These are phyloP conservation scores for Oryza glumipatula DNA, from an alignment of 176 grass and related monocot species.

Conservation along the genomic window DNA sequence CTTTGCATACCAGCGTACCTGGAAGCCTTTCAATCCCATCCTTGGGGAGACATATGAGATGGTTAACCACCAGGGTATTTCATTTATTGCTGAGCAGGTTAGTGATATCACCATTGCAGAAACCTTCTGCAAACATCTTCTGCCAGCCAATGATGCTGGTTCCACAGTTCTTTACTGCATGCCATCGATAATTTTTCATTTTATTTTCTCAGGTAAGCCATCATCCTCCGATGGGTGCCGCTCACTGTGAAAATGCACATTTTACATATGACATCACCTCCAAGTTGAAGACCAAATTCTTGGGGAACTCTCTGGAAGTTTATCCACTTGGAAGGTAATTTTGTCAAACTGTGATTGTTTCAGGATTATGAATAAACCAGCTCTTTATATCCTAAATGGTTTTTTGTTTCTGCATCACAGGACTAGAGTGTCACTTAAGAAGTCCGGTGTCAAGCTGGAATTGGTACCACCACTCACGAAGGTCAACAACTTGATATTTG, in stretches of 20 bases:
- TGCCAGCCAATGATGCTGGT: conserved; percentile 8
- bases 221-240: conserved; percentile 95
- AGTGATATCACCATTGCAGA: conserved; percentile 26
- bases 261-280: conserved; percentile 97
- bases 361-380: neutral
- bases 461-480: conserved; percentile 84
- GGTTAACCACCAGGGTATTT: conserved; percentile 81
- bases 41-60: conserved; percentile 97
- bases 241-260: conserved; percentile 89
- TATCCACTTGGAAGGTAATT: conserved; percentile 95
- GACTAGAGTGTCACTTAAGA: conserved; percentile 89
- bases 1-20: conserved; percentile 74
- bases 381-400: conserved; percentile 15
- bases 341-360: conserved; percentile 29
- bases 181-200: neutral
- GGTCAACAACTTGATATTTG: conserved; percentile 97
- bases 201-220: conserved; percentile 79
- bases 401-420: conserved; percentile 53
- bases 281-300: conserved; percentile 95
- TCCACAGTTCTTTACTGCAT: conserved; percentile 22
- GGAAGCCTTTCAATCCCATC: conserved; percentile 99
- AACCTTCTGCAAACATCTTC: conserved; percentile 25
- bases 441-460: conserved; percentile 72
- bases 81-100: conserved; percentile 93
- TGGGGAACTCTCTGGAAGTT: conserved; percentile 89